Base-by-base conservation (phyloP, 257 asterid genomes). In the Knoxia roxburghii region DNA sequence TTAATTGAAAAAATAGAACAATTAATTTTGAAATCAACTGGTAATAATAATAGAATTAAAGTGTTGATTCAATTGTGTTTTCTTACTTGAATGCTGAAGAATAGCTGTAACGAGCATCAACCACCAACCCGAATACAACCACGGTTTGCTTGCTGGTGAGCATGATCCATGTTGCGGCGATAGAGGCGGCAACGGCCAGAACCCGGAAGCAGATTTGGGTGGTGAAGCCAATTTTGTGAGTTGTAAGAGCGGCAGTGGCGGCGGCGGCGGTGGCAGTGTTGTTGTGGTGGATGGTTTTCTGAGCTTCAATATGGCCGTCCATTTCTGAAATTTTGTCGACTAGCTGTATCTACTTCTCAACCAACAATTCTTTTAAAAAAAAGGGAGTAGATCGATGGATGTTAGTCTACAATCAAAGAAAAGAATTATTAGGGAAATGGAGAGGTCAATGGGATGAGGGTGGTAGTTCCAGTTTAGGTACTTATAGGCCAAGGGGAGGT, bases 21-120 rank as follows among this genome's bases (percentile, higher is more conserved):
- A n/a, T n/a, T n/a, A n/a, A n/a, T n/a, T n/a, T n/a, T 37, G 41
- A 37, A 37, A 37, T 9, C 6, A 3, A 37, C 9, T 3, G 6
- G 9, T 37, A 9, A 3, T 3, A 37, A 37, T 37, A 3, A 37
- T 3, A 3, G 41, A 37, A 37, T 37, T 37, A 37, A 37, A 37
- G 4, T 3, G 41, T 9, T 37, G 6, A 37, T 3, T 9, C 4
- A 37, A 33, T 9, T 33, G 45, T 40, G 15, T 15, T 23, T 7
- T 52, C 57, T 70, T 72, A 89, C 95, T 77, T 80, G 82, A 79
- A 78, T 35, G 95, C 85, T 0, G 97, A 60, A 7, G 90, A 75
- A 64, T 88, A 83, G 62, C 76, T 79, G 68, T 83, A 90, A 3
- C 85, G 77, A 11, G 96, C 97, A 5, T 76, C 79, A 37, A 78